Base-by-base conservation (phyloP, 1,284 basidiomycete genomes). In the Marasmius tenuissimus region DNA sequence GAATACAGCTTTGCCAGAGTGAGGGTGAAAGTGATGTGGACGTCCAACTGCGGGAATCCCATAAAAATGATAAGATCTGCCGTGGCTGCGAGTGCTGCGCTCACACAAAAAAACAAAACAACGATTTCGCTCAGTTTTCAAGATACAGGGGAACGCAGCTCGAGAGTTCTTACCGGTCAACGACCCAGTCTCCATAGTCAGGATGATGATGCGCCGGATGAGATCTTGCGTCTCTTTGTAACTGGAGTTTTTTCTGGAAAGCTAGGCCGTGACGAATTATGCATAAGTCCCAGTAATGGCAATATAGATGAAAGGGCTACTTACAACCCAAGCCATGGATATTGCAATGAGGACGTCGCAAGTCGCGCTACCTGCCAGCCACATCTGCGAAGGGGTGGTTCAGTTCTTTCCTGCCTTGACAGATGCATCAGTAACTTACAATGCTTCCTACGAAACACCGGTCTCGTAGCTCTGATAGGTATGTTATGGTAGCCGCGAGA, bases 1-100 rank as follows among this genome's bases (percentile, higher is more conserved):
- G 70, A 67, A 53, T 73, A 74, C 7, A 74, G 60, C 57, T 75
- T 75, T 4, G 71, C 68, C 35, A 72, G 66, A 18, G 72, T 66
- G 14, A 70, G 62, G 16, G 71, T 64, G n/a, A 69, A 67, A 16
- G 68, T 66, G 34, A 67, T 66, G 58, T 71, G 72, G 58, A 71
- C 71, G 8, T 64, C 67, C 4, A 66, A 68, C 2, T 65, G 53
- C 1, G 69, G 67, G 27, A 67, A 71, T 18, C 65, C 66, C 53
- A 72, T 68, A 50, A 70, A 71, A 3, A 72, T 62, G 6, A 68
- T 60, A 8, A 73, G 66, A 47, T 69, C 69, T 33, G 64, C 56
- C 51, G 74, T 55, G 3, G 71, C 71, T 8, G 72, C 62, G 11
- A 68, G 55, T 14, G 73, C 73, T 71, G 59, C 48, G 18, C 7